Percentiles rank a stretch among this genome's conserved stretches.
phyloP scores from a whole-genome alignment of 2,329 filamentous ascomycete genomes.

The Aspergillus niger region DNA sequence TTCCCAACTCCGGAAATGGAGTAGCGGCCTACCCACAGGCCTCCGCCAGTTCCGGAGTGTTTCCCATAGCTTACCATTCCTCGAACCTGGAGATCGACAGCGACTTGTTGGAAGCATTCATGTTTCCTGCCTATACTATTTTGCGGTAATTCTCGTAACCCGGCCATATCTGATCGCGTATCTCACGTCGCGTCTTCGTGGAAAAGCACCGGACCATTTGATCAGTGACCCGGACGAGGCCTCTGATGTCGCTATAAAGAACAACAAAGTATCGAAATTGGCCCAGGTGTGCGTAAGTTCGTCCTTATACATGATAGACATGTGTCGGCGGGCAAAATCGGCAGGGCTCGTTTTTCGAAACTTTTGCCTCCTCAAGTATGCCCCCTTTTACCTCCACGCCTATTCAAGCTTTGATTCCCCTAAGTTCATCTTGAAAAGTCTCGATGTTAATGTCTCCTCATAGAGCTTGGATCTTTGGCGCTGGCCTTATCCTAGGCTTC shows the following conservation, averaged over 20 bases:
- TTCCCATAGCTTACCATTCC: neutral
- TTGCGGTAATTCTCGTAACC: constrained; percentile 56
- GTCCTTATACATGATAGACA: constrained; percentile 10
- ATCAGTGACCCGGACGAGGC: constrained; percentile 4
- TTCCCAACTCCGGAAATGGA: neutral
- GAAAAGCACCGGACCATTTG: constrained; percentile 14
- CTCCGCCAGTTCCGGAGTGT: neutral
- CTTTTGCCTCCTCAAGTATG: constrained; percentile 13
- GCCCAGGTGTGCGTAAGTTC: constrained; percentile 8
- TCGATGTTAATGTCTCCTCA: neutral
- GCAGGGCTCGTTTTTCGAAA: constrained; percentile 5
- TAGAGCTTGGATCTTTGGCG: constrained; percentile 13
- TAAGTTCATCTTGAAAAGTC: too few species aligned
- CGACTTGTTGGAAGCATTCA: constrained; percentile 50
- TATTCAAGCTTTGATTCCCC: neutral
- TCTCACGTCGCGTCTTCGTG: constrained; percentile 38
- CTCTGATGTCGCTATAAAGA: neutral
- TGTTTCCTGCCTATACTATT: constrained; percentile 57
- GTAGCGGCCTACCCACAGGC: neutral
- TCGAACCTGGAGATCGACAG: neutral
- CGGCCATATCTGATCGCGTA: constrained; percentile 54
- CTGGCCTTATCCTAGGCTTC: constrained; percentile 10
- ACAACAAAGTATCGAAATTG: constrained; percentile 4
- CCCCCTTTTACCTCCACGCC: neutral
- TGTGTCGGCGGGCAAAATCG: constrained; percentile 2